Percentiles rank a stretch among this genome's conserved stretches.
These are phyloP conservation scores for Yarrowia keelungensis DNA, from an alignment of 805 yeast genomes.

Conservation along the genomic window DNA sequence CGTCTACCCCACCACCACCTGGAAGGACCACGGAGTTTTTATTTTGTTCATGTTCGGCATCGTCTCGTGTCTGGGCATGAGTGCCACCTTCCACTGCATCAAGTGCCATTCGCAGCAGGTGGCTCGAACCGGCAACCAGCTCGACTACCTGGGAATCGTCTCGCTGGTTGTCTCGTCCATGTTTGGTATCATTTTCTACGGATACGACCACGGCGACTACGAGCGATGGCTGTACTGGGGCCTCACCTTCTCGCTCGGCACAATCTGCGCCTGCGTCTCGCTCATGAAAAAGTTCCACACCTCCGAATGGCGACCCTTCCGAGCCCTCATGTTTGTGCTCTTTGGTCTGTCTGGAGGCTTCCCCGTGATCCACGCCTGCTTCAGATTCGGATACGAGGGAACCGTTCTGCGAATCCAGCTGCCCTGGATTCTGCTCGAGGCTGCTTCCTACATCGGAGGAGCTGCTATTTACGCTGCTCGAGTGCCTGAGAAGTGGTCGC, in stretches of 20 bases:
- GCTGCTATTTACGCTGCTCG: conserved; percentile 80
- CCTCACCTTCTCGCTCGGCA: conserved; percentile 63
- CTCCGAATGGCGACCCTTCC: conserved; percentile 72
- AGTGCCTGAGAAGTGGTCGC: conserved; percentile 72
- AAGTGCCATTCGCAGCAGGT: conserved; percentile 69
- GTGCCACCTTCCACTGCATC: conserved; percentile 70
- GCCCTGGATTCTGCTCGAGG: conserved; percentile 72
- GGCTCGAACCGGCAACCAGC: conserved; percentile 65
- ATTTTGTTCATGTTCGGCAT: conserved; percentile 64
- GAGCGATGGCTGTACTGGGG: conserved; percentile 42
- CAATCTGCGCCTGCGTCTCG: conserved; percentile 67
- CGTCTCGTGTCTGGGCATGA: conserved; percentile 64
- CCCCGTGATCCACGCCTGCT: conserved; percentile 67
- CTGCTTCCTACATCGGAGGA: conserved; percentile 75
- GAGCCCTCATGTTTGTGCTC: conserved; percentile 78
- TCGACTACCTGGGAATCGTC: conserved; percentile 79
- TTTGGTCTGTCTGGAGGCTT: conserved; percentile 81
- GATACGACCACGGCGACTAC: conserved; percentile 43
- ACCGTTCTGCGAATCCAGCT: conserved; percentile 62
- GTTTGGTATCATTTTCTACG: conserved; percentile 56
- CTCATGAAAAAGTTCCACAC: conserved; percentile 71
- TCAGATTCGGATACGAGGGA: conserved; percentile 57
- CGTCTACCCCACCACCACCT: conserved; percentile 46
- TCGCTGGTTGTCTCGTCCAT: conserved; percentile 70
- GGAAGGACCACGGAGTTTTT: conserved; percentile 60